Base-by-base conservation (phyloP, 345 rosid species). In the Erucastrum elatum region DNA sequence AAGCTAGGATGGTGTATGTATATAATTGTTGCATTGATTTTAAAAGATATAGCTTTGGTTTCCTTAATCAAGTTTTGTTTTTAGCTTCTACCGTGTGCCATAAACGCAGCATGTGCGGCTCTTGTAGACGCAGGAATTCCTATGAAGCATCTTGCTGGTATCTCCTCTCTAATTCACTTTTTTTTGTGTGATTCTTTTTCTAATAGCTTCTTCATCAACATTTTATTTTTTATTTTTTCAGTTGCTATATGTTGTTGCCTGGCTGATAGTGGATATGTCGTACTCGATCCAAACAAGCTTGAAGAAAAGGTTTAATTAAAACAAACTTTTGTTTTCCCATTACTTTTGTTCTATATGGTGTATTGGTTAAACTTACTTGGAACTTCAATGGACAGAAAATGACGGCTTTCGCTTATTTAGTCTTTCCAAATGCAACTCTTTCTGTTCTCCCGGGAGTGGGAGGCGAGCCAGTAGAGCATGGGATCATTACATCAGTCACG, bases 121-220 rank as follows among this genome's bases (percentile, higher is more conserved):
- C 97, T 95, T 78, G 91, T 95, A 10, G 99, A 95, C 61, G 99
- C 98, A 12, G 98, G 98, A 81, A 90, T 95, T 68, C 96, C 97
- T 79, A 77, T 91, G 91, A 91, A 87, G 89, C 96, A 93, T 89
- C 96, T 95, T 11, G 92, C 98, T 29, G 93, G 98, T 93, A 1
- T 15, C 17, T 26, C 56, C 7, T 49, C 56, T 2, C 56, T 49
- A 49, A 5, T 49, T 49, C 17, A 49, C 56, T 49, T 44, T 12
- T 1, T 77, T 9, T 1, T 77, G 66, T 55, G 7, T 12, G 41
- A 15, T 30, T 35, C 13, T 30, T 41, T 17, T 60, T 46, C 58
- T 21, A 53, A 81, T 72, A 56, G 2, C 66, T 64, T 72, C 29
- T 64, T 72, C 29, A 13, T 75, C 4, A 46, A 66, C 33, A 39